Base-by-base conservation (phyloP, 106 monocot genomes). In the Ottelia alismoides region DNA sequence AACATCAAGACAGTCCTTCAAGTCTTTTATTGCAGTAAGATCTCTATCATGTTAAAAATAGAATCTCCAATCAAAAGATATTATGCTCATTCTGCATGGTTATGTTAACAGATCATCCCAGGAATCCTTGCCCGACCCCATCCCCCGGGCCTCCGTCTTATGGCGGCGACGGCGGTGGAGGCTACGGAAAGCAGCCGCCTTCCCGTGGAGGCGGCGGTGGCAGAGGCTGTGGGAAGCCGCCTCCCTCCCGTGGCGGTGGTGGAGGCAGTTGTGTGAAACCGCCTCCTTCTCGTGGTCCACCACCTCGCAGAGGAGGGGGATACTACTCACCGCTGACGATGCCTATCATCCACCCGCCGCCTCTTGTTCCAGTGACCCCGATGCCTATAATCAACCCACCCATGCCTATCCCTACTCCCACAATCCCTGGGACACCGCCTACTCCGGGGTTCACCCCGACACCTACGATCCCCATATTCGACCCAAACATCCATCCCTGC, bases 401-500 rank as follows among this genome's bases (percentile, higher is more conserved):
- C 35, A 57, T 22, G 11, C 57, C 49, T n/a, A 69, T 23, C 43
- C 18, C 27, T 60, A 23, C 70, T 68, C 3, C 55, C 58, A 10
- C 24, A 26, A 46, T 51, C 64, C 0, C 16, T n/a, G n/a, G n/a
- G n/a, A n/a, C n/a, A n/a, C n/a, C n/a, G n/a, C n/a, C n/a, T n/a
- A n/a, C n/a, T n/a, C n/a, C n/a, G n/a, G n/a, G n/a, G n/a, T n/a
- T n/a, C n/a, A n/a, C n/a, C n/a, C n/a, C n/a, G n/a, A n/a, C n/a
- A n/a, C n/a, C n/a, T n/a, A n/a, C n/a, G n/a, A n/a, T n/a, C n/a
- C 25, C 17, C 11, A 0, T 22, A 24, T 21, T 17, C 35, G 35
- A 11, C 25, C 19, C 19, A 1, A 25, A 26, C 25, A 57, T 24
- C 16, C 14, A 22, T n/a, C 59, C 73, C 14, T 80, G 76, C 85